Evolutionary conservation across 2,329 filamentous ascomycete species (phyloP).

Genomic region (Orbilia javanica): DNA sequence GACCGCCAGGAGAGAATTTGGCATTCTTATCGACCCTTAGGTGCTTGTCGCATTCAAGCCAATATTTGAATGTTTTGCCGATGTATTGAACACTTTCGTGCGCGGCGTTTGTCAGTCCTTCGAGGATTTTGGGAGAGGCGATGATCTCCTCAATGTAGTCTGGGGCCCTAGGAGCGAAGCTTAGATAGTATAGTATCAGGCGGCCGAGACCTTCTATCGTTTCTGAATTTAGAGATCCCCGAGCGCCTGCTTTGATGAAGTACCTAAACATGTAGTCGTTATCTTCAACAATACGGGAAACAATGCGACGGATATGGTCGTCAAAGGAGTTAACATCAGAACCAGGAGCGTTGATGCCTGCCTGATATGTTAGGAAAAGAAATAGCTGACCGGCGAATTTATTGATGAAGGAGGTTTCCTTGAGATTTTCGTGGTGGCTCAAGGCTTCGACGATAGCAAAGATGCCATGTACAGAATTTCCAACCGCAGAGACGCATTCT

Average conservation of each 20-base stretch:
- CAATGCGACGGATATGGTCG: constrained; percentile 34
- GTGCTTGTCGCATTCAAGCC: constrained; percentile 22
- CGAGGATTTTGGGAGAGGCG: neutral
- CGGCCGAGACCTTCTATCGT: constrained; percentile 40
- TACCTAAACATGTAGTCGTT: neutral
- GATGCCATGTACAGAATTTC: constrained; percentile 1
- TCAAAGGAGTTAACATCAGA: constrained; percentile 29
- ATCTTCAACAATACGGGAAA: constrained; percentile 2
- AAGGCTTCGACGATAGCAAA: constrained; percentile 25
- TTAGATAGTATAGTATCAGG: constrained; percentile 28
- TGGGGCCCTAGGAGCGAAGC: constrained; percentile 1
- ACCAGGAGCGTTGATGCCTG: neutral
- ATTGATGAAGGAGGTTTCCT: constrained; percentile 29
- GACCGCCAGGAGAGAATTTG: constrained; percentile 70
- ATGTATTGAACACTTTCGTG: neutral
- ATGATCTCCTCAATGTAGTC: constrained; percentile 18
- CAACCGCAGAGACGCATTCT: constrained; percentile 11
- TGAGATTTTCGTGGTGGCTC: neutral
- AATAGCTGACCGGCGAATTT: constrained; percentile 35
- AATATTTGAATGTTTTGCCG: constrained; percentile 36
- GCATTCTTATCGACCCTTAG: neutral
- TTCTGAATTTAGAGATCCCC: neutral
- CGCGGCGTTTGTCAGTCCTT: neutral
- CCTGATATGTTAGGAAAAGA: constrained; percentile 25
- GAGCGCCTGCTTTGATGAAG: constrained; percentile 6